Base-by-base conservation (phyloP, 2,329 filamentous ascomycete species). In the Volutella citrinella region DNA sequence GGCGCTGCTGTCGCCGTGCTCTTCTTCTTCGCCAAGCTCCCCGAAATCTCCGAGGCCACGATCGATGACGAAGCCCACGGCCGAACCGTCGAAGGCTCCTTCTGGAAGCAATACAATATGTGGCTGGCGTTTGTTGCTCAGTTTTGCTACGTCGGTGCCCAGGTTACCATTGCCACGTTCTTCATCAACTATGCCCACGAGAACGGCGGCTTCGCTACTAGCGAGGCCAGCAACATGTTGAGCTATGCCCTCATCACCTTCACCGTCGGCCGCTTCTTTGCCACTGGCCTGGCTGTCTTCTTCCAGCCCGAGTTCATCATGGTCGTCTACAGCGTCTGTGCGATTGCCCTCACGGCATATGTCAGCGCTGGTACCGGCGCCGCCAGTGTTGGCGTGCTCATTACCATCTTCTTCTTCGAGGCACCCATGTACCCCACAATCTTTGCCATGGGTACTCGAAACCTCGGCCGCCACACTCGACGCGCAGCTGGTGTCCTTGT, bases 361-460 rank as follows among this genome's bases (percentile, higher is more conserved):
- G 69, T 72, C 51, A 69, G 68, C 4, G 59, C 67, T 40, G 46
- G 59, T 10, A 5, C 18, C 5, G 69, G 65, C 18, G 61, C 68
- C 45, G 59, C 59, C 1, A 72, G 71, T 30, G 65, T 79, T 37
- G 64, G 69, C n/a, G 79, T 88, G 69, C 70, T 88, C 19, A 85
- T 78, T 58, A 45, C 85, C 18, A 77, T 82, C 14, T 70, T 89
- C 28, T 88, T 90, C 69, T 90, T 89, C 58, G 84, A 87, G 63
- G 82, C 77, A 6, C 84, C 87, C 53, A 84, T 82, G 61, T 91
- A 90, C 68, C 85, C 86, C 0, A 89, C 84, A 14, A 87, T 90
- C 52, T 79, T 90, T 27, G 83, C 84, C 8, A 70, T 89, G 7
- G 83, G 83, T 13, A 87, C 88, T 64, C 74, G 82, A 13, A 84